Evolutionary conservation across 768 basidiomycete species (phyloP), one percentile per base, ranked within the genome.

Genomic region (Scleroderma bovista): DNA sequence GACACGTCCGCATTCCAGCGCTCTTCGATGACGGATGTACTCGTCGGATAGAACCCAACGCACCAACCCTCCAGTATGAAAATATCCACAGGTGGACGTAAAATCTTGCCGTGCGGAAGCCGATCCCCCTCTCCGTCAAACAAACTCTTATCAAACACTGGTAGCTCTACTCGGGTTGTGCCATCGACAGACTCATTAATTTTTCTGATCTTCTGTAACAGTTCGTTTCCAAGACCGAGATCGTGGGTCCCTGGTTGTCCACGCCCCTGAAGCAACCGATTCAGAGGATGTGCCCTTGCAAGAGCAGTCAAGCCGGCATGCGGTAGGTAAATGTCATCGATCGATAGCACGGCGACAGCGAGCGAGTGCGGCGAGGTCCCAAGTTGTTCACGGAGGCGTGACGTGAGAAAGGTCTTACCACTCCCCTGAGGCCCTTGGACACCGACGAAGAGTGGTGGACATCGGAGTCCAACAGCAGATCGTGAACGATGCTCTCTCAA

Each of bases 1-100:
- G 37, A 19, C 3, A 61, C 60, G 12, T 64, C 57, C 19, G 54
- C 46, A 11, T 70, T 64, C 78, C 85, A 91, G 26, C 75, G 70
- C 34, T 61, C 61, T 39, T 79, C 73, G 31, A 92, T 63, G 52
- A 80, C 78, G 10, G 71, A 66, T 16, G 56, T 41, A 0, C 71
- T 58, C 6, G 90, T 72, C 1, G 91, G 84, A 45, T 76, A 75
- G 63, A 96, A 97, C 0, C 95, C 94, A 20, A 88, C 81, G 67
- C 86, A 93, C 96, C 96, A 99, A 10, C 96, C 96, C 70, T 99
- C 96, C 44, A 99, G 71, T 44, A 99, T 76, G 44, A 98, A 85
- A 13, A 98, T 72, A 61, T 99, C 91, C 6, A 86, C 53, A 0
- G 76, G 76, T 61, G 73, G 61, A 54, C 70, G 31, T 6, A 92